Evolutionary conservation across 352 stramenopile genomes (phyloP).

Genomic region (Globisporangium echinulatum): DNA sequence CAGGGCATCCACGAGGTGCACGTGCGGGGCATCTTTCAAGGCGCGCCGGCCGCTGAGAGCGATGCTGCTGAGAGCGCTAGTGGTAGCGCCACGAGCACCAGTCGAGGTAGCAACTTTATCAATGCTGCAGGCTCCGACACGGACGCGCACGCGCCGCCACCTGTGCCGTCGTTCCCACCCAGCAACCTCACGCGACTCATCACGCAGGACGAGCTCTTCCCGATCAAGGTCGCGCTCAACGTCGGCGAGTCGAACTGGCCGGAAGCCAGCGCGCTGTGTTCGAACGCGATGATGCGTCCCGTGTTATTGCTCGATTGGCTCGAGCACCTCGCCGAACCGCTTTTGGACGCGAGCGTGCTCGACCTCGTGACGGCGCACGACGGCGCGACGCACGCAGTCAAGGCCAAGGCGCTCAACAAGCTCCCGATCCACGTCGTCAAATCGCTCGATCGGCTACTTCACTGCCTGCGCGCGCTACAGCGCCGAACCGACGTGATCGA

Average conservation of each 20-base stretch:
- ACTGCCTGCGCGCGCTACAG: conserved; percentile 26
- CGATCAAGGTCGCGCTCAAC: conserved; percentile 76
- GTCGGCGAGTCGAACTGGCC: conserved; percentile 62
- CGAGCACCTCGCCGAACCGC: conserved; percentile 57
- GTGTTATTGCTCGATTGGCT: conserved; percentile 77
- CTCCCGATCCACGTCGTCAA: conserved; percentile 40
- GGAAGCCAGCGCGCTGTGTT: conserved; percentile 25
- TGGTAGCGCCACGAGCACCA: not conserved
- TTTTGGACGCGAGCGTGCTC: conserved; percentile 33
- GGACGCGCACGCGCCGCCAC: not conserved
- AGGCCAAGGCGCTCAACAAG: conserved; percentile 48
- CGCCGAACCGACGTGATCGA: not conserved
- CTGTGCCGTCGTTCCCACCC: conserved; percentile 13
- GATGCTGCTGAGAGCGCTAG: conserved; percentile 5
- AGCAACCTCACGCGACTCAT: conserved; percentile 7
- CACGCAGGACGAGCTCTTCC: conserved; percentile 41
- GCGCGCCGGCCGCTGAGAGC: not conserved
- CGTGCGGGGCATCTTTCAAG: not conserved
- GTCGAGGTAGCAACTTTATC: conserved; percentile 1
- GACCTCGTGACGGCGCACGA: conserved; percentile 20
- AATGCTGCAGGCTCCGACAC: not conserved
- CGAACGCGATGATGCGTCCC: conserved; percentile 16
- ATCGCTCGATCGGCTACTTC: conserved; percentile 60
- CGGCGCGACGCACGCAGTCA: conserved; percentile 11
- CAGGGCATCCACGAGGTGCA: conserved; percentile 16